Conservation (phyloP, 2,329 filamentous ascomycete species). For the Fusarium cicatricum region DNA sequence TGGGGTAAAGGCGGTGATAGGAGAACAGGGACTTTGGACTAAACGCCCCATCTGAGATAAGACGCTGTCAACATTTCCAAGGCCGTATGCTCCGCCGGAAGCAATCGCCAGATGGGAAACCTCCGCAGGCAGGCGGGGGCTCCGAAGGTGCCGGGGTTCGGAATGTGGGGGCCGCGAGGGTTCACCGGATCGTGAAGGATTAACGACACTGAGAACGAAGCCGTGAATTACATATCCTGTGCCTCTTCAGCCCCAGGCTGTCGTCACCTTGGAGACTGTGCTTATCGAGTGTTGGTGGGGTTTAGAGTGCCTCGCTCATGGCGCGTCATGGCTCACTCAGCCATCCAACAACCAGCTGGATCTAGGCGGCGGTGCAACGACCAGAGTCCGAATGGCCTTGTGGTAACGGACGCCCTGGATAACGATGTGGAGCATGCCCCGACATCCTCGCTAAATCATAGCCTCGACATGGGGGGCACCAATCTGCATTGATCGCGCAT, state of each 20-base stretch:
- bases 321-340: conserved; percentile 23
- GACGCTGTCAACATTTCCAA: no score
- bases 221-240: neutral
- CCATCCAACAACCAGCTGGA: conserved; percentile 12
- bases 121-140: conserved; percentile 5
- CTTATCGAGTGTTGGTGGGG: no score
- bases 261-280: neutral
- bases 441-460: no score
- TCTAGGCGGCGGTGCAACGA: conserved; percentile 25
- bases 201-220: neutral
- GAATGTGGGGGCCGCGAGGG: conserved; percentile 19
- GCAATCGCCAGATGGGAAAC: neutral
- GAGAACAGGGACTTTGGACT: no score
- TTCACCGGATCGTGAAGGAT: neutral
- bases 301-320: neutral
- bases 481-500: no score
- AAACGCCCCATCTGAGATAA: no score
- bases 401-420: conserved; percentile 6
- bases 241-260: neutral
- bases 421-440: neutral
- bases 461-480: no score
- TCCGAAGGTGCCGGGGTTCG: conserved; percentile 22
- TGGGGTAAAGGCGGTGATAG: no score
- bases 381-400: conserved; percentile 2
- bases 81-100: neutral